A percentile compares a stretch with the other conserved stretches of the same genome.
Conservation (phyloP, 2,329 filamentous ascomycete genomes). For the Leptoxyphium fumago region DNA sequence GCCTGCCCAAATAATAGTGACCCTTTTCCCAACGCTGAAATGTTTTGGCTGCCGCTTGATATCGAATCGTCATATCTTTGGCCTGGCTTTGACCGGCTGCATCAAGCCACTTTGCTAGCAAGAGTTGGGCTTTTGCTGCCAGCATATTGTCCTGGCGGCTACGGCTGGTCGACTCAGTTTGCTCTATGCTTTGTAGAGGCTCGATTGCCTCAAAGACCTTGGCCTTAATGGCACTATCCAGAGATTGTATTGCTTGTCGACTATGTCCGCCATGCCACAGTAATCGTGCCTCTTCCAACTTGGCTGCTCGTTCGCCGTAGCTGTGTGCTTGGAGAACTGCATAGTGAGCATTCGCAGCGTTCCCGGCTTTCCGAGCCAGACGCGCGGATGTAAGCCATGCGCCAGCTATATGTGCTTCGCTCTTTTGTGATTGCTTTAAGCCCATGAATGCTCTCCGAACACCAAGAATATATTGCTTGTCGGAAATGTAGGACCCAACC, state of each 20-base stretch:
- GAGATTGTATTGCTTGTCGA: slow-evolving; percentile 82
- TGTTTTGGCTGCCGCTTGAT: slow-evolving; percentile 64
- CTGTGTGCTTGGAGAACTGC: slow-evolving; percentile 79
- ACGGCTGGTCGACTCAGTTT: slow-evolving; percentile 23
- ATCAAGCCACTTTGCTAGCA: slow-evolving; percentile 95
- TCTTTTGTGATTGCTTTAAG: neutral
- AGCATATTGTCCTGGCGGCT: slow-evolving; percentile 42
- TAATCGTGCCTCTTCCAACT: slow-evolving; percentile 84
- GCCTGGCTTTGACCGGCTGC: slow-evolving; percentile 86
- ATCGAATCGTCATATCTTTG: slow-evolving; percentile 62
- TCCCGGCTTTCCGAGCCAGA: slow-evolving; percentile 72
- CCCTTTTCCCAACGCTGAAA: slow-evolving; percentile 77
- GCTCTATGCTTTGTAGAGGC: slow-evolving; percentile 5
- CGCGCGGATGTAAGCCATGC: slow-evolving; percentile 76
- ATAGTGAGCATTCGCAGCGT: slow-evolving; percentile 79
- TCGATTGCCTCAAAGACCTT: slow-evolving; percentile 52
- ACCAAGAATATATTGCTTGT: slow-evolving; percentile 87
- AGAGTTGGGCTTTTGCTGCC: slow-evolving; percentile 65
- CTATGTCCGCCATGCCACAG: slow-evolving; percentile 89
- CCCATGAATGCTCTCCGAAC: slow-evolving; percentile 80
- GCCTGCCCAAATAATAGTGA: slow-evolving; percentile 89
- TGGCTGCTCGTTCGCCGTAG: slow-evolving; percentile 71
- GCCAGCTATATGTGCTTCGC: slow-evolving; percentile 58
- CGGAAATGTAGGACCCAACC: slow-evolving; percentile 72
- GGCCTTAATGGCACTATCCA: slow-evolving; percentile 71